Evolutionary conservation across 2,329 filamentous ascomycete genomes (phyloP).

Genomic region (Exophiala sp.): DNA sequence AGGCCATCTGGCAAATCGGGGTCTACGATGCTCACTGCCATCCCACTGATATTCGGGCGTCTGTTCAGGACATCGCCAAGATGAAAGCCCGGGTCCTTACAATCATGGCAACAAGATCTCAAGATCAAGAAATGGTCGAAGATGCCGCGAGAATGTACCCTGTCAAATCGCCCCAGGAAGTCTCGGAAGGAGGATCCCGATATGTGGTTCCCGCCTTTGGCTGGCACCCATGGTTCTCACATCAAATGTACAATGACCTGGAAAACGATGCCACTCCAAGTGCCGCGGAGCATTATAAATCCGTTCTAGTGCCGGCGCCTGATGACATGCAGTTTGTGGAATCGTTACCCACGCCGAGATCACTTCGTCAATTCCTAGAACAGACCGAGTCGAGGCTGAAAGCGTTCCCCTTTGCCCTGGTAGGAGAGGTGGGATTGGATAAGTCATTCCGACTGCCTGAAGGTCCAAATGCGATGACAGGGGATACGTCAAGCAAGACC

Average conservation of each 20-base stretch:
- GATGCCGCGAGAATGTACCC: constrained; percentile 39
- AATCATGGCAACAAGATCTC: constrained; percentile 56
- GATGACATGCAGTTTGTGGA: constrained; percentile 46
- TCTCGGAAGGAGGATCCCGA: constrained; percentile 29
- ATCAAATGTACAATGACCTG: constrained; percentile 51
- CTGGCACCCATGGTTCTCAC: constrained; percentile 64
- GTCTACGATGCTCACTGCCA: constrained; percentile 62
- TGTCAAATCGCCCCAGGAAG: constrained; percentile 3
- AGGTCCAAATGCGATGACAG: constrained; percentile 38
- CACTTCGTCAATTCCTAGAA: constrained; percentile 48
- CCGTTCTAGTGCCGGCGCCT: constrained; percentile 46
- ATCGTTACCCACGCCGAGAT: constrained; percentile 49
- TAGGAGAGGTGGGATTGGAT: constrained; percentile 60
- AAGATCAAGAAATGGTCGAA: constrained; percentile 57
- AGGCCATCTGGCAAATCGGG: constrained; percentile 49
- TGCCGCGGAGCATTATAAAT: constrained; percentile 48
- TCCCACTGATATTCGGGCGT: constrained; percentile 58
- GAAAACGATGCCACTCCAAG: constrained; percentile 24
- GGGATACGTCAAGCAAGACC: constrained; percentile 35
- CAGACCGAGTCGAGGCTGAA: constrained; percentile 46
- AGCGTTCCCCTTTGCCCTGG: constrained; percentile 49
- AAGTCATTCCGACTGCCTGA: constrained; percentile 55
- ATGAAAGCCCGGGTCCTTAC: constrained; percentile 57
- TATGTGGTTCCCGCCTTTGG: constrained; percentile 57
- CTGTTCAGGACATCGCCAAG: constrained; percentile 46